phyloP scores from a whole-genome alignment of 78 protist genomes.

The slime mould (Dictyostelium discoideum) region dicty_2.7 NC_007088.5:67501-68000 shows the following conservation, averaged over 20 bases:
- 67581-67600: constrained; percentile 50
- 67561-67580: constrained; percentile 65
- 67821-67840: not conserved
- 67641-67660: no score
- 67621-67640: not conserved
- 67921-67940: not conserved
- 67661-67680: not conserved
- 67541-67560: constrained; percentile 55
- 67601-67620: constrained; percentile 38
- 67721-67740: not conserved
- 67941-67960: not conserved
- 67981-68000: not conserved
- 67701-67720: not conserved
- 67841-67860: no score
- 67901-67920: no score
- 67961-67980: not conserved
- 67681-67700: not conserved
- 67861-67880: no score
- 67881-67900: no score
- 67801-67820: not conserved
- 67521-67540: not conserved
- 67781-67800: not conserved
- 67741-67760: not conserved
- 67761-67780: not conserved
- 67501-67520: not conserved